Percentiles rank a stretch among this genome's conserved stretches.
Conservation (phyloP, 1,284 basidiomycete species). For the Moesziomyces parantarcticus region DNA sequence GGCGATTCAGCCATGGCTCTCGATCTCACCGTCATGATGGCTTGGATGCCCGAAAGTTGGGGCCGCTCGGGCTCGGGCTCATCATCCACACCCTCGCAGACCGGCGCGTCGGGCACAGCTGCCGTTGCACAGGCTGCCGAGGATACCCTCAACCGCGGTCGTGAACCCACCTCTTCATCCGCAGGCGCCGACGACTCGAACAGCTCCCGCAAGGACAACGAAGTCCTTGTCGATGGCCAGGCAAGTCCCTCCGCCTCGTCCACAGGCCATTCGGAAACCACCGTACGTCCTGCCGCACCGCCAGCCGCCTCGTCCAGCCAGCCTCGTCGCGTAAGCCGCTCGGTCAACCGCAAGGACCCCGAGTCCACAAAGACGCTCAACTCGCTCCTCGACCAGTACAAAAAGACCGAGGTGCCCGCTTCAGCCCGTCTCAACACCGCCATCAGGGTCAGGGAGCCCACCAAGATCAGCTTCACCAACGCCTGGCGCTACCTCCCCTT, state of each 20-base stretch:
- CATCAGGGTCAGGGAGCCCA: constrained; percentile 41
- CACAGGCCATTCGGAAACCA: constrained; percentile 43
- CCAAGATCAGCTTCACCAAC: constrained; percentile 57
- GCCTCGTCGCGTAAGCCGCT: constrained; percentile 28
- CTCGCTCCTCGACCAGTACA: constrained; percentile 62
- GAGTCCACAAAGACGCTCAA: constrained; percentile 56
- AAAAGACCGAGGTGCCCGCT: constrained; percentile 52
- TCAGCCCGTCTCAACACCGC: constrained; percentile 60
- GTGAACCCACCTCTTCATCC: constrained; percentile 17
- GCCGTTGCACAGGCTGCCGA: constrained; percentile 51
- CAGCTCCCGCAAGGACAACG: constrained; percentile 3
- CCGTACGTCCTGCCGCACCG: constrained; percentile 30
- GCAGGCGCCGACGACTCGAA: constrained; percentile 9
- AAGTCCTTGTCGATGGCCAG: constrained; percentile 20
- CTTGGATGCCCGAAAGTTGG: constrained; percentile 47
- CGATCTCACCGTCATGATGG: constrained; percentile 59
- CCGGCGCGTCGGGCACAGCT: constrained; percentile 32
- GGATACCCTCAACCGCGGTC: constrained; percentile 43
- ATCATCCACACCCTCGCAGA: constrained; percentile 7
- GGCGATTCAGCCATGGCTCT: constrained; percentile 58
- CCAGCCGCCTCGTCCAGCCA: constrained; percentile 32
- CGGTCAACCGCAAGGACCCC: constrained; percentile 30
- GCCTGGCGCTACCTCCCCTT: constrained; percentile 65
- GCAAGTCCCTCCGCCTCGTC: constrained; percentile 40
- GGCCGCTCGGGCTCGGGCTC: constrained; percentile 12